These are phyloP conservation scores for Mytilinidion resinicola DNA, from an alignment of 495 filamentous ascomycete species.

Conservation along the genomic window DNA sequence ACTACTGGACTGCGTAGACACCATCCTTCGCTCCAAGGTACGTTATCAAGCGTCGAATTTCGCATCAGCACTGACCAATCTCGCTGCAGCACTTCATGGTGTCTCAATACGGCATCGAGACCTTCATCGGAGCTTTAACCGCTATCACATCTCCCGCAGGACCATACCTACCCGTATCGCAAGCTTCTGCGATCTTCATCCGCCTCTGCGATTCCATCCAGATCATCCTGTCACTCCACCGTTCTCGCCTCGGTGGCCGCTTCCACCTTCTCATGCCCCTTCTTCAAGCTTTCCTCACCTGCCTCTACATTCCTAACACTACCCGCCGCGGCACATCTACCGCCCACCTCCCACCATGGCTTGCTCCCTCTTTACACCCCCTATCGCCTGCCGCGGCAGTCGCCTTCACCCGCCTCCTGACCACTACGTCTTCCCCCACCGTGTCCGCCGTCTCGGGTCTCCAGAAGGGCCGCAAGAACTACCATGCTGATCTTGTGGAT, in stretches of 20 bases:
- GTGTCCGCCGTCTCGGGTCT: slow-evolving; percentile 59
- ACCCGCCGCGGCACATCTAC: slow-evolving; percentile 41
- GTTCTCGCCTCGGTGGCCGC: slow-evolving; percentile 60
- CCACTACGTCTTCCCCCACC: slow-evolving; percentile 71
- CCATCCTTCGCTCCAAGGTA: slow-evolving; percentile 18
- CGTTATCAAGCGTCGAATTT: neutral
- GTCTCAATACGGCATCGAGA: slow-evolving; percentile 19
- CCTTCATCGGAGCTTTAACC: slow-evolving; percentile 10
- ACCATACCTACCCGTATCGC: slow-evolving; percentile 32
- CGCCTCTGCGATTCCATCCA: slow-evolving; percentile 55
- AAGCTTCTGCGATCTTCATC: slow-evolving; percentile 51
- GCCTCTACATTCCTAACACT: slow-evolving; percentile 54
- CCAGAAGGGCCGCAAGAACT: slow-evolving; percentile 32
- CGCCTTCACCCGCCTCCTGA: slow-evolving; percentile 64
- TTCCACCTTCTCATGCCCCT: slow-evolving; percentile 62
- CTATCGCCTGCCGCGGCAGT: slow-evolving; percentile 49
- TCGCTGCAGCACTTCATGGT: neutral
- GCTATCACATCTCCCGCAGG: slow-evolving; percentile 9
- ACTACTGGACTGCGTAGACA: slow-evolving; percentile 18
- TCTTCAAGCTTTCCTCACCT: slow-evolving; percentile 57
- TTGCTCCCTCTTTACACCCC: slow-evolving; percentile 35
- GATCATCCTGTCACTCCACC: slow-evolving; percentile 51
- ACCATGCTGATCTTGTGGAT: slow-evolving; percentile 52
- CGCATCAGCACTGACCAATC: neutral
- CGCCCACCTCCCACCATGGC: slow-evolving; percentile 41